Conservation (phyloP, 2,329 filamentous ascomycete genomes). For the Aspergillus sergii region DNA sequence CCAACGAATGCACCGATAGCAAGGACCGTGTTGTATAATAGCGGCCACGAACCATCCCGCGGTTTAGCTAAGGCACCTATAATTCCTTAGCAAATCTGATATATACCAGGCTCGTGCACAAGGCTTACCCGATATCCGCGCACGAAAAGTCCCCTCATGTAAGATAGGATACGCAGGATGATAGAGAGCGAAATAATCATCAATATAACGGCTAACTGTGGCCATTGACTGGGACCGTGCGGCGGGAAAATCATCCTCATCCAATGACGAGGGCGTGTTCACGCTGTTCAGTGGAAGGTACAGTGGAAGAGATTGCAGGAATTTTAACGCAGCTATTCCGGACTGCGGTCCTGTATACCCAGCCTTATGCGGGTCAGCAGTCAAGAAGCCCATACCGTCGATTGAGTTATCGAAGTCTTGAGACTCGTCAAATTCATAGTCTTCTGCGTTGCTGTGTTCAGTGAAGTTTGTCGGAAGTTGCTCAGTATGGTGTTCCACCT, state of each 20-base stretch:
- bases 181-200: constrained; percentile 23
- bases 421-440: constrained; percentile 25
- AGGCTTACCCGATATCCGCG: constrained; percentile 19
- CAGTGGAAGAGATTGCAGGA: constrained; percentile 21
- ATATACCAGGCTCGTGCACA: not conserved
- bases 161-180: constrained; percentile 23
- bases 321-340: constrained; percentile 21
- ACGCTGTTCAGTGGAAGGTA: constrained; percentile 22
- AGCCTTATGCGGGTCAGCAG: constrained; percentile 21
- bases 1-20: constrained; percentile 23
- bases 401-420: constrained; percentile 25
- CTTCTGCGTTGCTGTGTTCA: constrained; percentile 23
- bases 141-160: constrained; percentile 23
- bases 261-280: constrained; percentile 19
- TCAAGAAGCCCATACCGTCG: constrained; percentile 23
- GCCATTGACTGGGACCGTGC: constrained; percentile 4
- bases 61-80: constrained; percentile 22
- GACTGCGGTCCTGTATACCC: constrained; percentile 24
- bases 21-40: constrained; percentile 22
- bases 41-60: constrained; percentile 21
- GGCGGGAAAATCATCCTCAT: constrained; percentile 16
- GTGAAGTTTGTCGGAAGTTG: constrained; percentile 18
- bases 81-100: not conserved
- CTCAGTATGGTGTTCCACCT: constrained; percentile 20
- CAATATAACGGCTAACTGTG: constrained; percentile 14